Evolutionary conservation across 202 grass and related monocot genomes (phyloP).

Genomic region (Saccharum hybrid): DNA sequence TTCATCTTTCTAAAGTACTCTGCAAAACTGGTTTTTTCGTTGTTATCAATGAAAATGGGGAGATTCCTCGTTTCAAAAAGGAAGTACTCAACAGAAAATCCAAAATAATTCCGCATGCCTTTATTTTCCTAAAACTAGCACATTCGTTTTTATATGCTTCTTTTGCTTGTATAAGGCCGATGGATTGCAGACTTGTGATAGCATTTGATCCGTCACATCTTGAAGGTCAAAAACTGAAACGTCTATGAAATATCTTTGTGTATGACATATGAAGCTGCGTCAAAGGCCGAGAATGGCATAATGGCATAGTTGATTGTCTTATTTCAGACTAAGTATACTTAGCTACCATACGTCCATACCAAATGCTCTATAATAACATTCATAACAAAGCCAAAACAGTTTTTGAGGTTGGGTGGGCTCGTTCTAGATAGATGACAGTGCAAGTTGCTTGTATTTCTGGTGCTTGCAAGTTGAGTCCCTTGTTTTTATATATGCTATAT

Average conservation of each 20-base stretch:
- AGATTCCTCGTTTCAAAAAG: too few relatives aligned
- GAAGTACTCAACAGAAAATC: background rate
- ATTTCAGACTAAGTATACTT: constrained; percentile 17
- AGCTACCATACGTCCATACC: too few relatives aligned
- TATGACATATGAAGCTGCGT: background rate
- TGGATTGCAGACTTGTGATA: background rate
- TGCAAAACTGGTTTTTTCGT: too few relatives aligned
- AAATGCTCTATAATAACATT: background rate
- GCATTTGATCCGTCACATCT: background rate
- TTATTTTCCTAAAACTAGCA: background rate
- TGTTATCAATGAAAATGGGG: too few relatives aligned
- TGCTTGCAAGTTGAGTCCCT: background rate
- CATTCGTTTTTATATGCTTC: background rate
- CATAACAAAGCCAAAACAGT: background rate
- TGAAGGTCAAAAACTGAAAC: background rate
- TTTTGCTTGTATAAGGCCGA: background rate
- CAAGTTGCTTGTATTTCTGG: constrained; percentile 9
- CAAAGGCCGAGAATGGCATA: background rate
- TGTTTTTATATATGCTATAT: background rate
- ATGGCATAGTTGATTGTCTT: background rate
- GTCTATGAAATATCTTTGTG: background rate
- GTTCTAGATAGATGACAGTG: background rate
- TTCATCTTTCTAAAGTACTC: too few relatives aligned
- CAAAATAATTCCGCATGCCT: background rate
- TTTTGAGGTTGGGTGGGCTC: background rate